Evolutionary conservation across 1,284 basidiomycete genomes (phyloP), one percentile per base, ranked within the genome.

Genomic region (Tylopilus sp.): DNA sequence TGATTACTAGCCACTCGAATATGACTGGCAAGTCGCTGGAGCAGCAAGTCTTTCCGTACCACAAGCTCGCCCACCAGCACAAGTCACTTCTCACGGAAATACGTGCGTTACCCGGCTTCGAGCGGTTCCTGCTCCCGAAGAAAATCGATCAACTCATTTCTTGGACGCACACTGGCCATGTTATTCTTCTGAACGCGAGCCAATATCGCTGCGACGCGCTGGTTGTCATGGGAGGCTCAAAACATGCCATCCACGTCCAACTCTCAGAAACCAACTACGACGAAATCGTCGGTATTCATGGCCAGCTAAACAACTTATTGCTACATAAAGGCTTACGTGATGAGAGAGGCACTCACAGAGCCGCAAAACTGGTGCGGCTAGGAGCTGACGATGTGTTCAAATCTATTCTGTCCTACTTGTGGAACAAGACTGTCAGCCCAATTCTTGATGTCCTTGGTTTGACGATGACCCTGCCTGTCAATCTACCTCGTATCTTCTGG

Each of bases 111-210:
- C 41, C 64, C 19, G 62, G 55, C 5, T 65, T 61, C 18, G 58
- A 68, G 32, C 47, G 36, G 18, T 61, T 68, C 51, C n/a, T 69
- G 4, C 51, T 69, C 13, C 58, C 67, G 3, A 69, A 61, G 41
- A 61, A 39, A 29, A 55, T 67, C 16, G 3, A 44, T n/a, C 59
- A 68, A 13, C 62, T 68, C 7, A 8, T 29, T 12, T 22, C 54
- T 18, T 53, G 39, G 18, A 33, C 47, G 1, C 56, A 53, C 13
- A 29, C 32, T 2, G 67, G 59, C 2, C 56, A 58, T 1, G 47
- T 68, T 12, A 22, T 68, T 44, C 41, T 68, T 24, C 56, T 68
- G 39, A 58, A 66, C 41, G 67, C 63, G 8, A 69, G 63, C 41
- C 22, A 41, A 9, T 2, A 16, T 3, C n/a, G 53, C 9, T 69